These are phyloP conservation scores for Talaromyces sp. DNA, from an alignment of 2,329 filamentous ascomycete genomes.

Conservation along the genomic window DNA sequence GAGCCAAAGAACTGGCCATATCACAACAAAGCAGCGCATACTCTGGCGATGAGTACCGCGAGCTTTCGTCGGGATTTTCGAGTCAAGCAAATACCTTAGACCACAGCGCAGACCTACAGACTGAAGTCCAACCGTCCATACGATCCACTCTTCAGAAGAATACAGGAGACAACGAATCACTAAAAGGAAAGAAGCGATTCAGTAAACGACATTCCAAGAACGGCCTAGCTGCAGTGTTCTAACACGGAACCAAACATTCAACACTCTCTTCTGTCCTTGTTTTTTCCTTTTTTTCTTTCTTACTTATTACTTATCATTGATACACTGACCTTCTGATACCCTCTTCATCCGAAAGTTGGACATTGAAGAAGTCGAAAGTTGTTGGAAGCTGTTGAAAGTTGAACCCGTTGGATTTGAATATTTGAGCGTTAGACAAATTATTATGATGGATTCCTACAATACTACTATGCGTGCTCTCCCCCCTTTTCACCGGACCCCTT, in stretches of 20 bases:
- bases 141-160: conserved; percentile 45
- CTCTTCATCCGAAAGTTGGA: conserved; percentile 9
- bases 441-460: conserved; percentile 6
- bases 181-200: conserved; percentile 64
- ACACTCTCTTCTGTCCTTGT: conserved; percentile 11
- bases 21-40: conserved; percentile 69
- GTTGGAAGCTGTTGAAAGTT: not conserved
- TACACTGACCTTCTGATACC: conserved; percentile 10
- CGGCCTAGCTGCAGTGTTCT: conserved; percentile 87
- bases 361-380: not conserved
- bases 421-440: conserved; percentile 10
- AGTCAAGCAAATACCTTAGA: conserved; percentile 54
- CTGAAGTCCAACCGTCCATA: conserved; percentile 38
- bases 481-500: not conserved
- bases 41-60: conserved; percentile 64
- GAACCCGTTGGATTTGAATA: not conserved
- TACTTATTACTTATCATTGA: not conserved
- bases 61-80: conserved; percentile 68
- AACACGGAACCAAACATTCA: conserved; percentile 20
- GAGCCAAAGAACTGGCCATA: conserved; percentile 77
- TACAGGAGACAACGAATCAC: conserved; percentile 48
- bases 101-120: conserved; percentile 38
- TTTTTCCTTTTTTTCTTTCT: not conserved
- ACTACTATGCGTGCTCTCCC: not conserved
- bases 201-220: conserved; percentile 93